Percentiles rank a stretch among this genome's conserved stretches.
Evolutionary conservation across 108 stramenopile genomes (phyloP).

Genomic region (Ochromonas danica): DNA sequence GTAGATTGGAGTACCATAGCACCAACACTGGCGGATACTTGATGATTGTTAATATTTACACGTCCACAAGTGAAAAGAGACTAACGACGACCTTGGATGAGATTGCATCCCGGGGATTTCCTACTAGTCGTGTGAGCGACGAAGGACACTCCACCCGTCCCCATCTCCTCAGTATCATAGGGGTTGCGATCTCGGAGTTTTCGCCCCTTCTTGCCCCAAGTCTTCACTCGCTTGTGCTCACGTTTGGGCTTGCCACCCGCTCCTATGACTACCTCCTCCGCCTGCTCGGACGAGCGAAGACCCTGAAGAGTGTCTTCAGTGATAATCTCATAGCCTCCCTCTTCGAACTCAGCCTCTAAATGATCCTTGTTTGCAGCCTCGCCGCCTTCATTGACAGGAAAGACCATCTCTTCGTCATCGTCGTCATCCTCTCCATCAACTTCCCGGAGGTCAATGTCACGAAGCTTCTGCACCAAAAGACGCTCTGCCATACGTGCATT

Average conservation of each 20-base stretch:
- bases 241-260: background rate
- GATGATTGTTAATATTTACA: too few species aligned
- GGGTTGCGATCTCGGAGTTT: constrained; percentile 55
- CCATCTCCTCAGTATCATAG: constrained; percentile 40
- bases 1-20: too few species aligned
- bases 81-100: too few species aligned
- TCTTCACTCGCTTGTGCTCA: constrained; percentile 49
- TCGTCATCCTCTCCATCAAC: constrained; percentile 49
- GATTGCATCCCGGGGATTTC: too few species aligned
- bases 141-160: background rate
- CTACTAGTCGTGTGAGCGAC: background rate
- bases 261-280: constrained; percentile 38
- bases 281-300: constrained; percentile 46
- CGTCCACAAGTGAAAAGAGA: too few species aligned
- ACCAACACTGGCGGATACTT: too few species aligned
- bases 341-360: constrained; percentile 39
- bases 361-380: constrained; percentile 35
- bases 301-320: constrained; percentile 40
- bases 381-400: constrained; percentile 50
- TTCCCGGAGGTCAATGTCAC: background rate
- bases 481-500: constrained; percentile 41
- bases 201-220: constrained; percentile 55
- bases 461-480: background rate
- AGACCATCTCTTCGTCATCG: constrained; percentile 46
- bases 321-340: constrained; percentile 37